Conservation (phyloP, 106 monocot species). For the Phalaenopsis equestris region DNA sequence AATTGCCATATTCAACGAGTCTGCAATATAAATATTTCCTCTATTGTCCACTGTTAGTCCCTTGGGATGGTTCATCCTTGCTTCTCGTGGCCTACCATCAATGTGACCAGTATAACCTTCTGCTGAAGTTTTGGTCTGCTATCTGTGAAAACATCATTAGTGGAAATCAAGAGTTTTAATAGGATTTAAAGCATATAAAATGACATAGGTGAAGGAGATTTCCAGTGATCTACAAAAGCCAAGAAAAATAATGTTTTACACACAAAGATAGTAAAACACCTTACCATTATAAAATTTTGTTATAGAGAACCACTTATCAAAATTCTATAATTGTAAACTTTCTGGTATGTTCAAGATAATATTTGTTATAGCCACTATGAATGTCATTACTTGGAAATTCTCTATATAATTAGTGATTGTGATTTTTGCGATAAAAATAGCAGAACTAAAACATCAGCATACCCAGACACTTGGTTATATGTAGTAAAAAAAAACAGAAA, state of each 20-base stretch:
- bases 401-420: too few species aligned
- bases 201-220: background rate
- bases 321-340: background rate
- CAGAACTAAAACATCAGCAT: background rate
- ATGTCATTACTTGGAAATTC: background rate
- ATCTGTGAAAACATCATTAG: slow-evolving; percentile 33
- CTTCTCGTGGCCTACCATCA: slow-evolving; percentile 80
- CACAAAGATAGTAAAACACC: background rate
- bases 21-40: slow-evolving; percentile 93
- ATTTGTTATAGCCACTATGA: background rate
- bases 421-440: background rate
- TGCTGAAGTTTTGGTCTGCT: slow-evolving; percentile 87
- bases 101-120: slow-evolving; percentile 85
- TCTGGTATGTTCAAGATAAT: background rate
- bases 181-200: background rate
- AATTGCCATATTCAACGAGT: slow-evolving; percentile 87
- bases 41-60: slow-evolving; percentile 83
- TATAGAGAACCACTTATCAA: background rate
- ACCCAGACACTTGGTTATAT: background rate
- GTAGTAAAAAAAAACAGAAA: background rate
- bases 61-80: slow-evolving; percentile 92
- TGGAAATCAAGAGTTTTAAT: background rate
- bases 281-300: background rate
- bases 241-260: background rate
- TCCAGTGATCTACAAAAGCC: background rate